A percentile compares a stretch with the other conserved stretches of the same genome.
Conservation (phyloP, 192 early-diverging fungal genomes). For the Radiomyces spectabilis region DNA sequence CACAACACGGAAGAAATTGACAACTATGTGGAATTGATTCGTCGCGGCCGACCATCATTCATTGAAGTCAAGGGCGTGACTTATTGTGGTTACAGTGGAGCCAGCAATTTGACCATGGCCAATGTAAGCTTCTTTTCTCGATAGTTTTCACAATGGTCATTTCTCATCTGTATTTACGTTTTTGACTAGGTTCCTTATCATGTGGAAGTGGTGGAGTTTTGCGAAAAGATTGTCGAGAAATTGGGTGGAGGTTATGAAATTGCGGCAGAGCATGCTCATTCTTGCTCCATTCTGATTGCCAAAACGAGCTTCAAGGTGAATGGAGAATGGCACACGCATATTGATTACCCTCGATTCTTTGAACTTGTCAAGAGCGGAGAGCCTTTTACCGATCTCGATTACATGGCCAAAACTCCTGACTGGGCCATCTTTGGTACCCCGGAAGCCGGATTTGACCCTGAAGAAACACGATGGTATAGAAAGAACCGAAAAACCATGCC, state of each 20-base stretch:
- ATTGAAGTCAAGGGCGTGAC: slow-evolving; percentile 76
- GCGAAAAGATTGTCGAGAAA: slow-evolving; percentile 40
- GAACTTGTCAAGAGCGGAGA: slow-evolving; percentile 43
- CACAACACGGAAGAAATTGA: slow-evolving; percentile 60
- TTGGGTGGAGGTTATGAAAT: slow-evolving; percentile 60
- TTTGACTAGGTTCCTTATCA: slow-evolving; percentile 28
- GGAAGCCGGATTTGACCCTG: slow-evolving; percentile 62
- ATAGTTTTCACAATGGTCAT: too few species aligned
- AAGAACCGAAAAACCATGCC: slow-evolving; percentile 38
- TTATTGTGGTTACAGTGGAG: slow-evolving; percentile 66
- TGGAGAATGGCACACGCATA: slow-evolving; percentile 65
- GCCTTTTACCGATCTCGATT: slow-evolving; percentile 55
- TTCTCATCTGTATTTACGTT: neutral
- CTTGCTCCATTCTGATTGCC: slow-evolving; percentile 60
- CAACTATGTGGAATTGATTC: slow-evolving; percentile 58
- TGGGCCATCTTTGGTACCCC: slow-evolving; percentile 65
- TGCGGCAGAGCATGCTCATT: slow-evolving; percentile 64
- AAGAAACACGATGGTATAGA: slow-evolving; percentile 56
- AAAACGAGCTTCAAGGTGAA: slow-evolving; percentile 57
- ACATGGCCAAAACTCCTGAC: slow-evolving; percentile 56
- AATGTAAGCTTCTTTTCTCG: slow-evolving; percentile 50
- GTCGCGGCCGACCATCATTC: slow-evolving; percentile 57
- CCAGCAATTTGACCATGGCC: slow-evolving; percentile 56
- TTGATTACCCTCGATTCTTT: slow-evolving; percentile 67
- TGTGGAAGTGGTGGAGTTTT: slow-evolving; percentile 61